Conservation (phyloP, 2,329 filamentous ascomycete species). For the Microdochium paspali region DNA sequence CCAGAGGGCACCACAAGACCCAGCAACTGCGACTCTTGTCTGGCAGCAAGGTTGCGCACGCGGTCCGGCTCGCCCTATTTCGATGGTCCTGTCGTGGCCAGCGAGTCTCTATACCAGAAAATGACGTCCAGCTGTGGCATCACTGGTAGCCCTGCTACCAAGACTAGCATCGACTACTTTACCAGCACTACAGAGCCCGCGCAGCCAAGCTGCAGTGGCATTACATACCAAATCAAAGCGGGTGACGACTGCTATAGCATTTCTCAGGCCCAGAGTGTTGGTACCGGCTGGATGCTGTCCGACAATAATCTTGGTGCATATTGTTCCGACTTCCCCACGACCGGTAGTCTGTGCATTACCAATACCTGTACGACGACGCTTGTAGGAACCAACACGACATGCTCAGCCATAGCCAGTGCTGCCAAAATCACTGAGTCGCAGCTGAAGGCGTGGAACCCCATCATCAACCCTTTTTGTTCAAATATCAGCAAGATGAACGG, state of each 20-base stretch:
- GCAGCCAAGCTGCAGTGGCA: conserved; percentile 5
- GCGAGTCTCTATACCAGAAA: conserved; percentile 9
- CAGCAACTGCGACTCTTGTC: conserved; percentile 8
- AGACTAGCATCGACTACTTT: conserved; percentile 6
- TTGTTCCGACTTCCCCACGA: conserved; percentile 9
- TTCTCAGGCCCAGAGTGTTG: conserved; percentile 7
- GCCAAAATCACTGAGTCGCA: conserved; percentile 10
- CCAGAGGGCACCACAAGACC: conserved; percentile 2
- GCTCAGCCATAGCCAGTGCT: conserved; percentile 6
- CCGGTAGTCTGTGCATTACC: conserved; percentile 11
- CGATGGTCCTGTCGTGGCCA: conserved; percentile 10
- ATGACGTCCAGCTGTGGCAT: conserved; percentile 13
- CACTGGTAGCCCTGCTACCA: conserved; percentile 6
- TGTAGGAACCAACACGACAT: conserved; percentile 1
- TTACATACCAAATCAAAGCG: conserved; percentile 8
- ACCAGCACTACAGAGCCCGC: conserved; percentile 5
- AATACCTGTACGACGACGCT: conserved; percentile 6
- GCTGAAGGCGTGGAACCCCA: conserved; percentile 6
- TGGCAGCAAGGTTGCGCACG: conserved; percentile 9
- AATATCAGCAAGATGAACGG: conserved; percentile 10
- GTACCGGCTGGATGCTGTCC: conserved; percentile 9
- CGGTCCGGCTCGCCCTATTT: conserved; percentile 12
- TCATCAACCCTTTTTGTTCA: conserved; percentile 8
- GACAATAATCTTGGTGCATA: conserved; percentile 12
- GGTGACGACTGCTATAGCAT: conserved; percentile 10